Percentiles rank a stretch among this genome's conserved stretches.
phyloP scores from a whole-genome alignment of 495 filamentous ascomycete genomes.

The Talaromyces adpressus region DNA sequence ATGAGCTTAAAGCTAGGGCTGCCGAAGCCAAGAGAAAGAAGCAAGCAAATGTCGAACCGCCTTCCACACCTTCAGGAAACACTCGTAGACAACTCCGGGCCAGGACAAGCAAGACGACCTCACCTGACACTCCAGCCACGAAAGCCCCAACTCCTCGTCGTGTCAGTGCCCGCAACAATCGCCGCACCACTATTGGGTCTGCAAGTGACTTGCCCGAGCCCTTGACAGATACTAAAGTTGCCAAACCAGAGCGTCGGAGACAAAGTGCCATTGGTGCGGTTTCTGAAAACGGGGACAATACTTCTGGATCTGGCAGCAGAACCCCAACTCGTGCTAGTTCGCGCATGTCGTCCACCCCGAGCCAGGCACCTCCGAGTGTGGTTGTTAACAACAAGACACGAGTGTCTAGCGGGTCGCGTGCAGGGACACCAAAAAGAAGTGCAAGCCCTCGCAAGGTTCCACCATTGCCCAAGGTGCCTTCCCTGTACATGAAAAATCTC shows the following conservation, averaged over 20 bases:
- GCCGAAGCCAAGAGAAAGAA: slow-evolving; percentile 55
- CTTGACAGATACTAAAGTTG: slow-evolving; percentile 20
- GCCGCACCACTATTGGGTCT: slow-evolving; percentile 62
- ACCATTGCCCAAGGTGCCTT: slow-evolving; percentile 38
- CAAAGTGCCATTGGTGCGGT: slow-evolving; percentile 24
- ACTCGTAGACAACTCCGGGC: slow-evolving; percentile 66
- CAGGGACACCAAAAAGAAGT: slow-evolving; percentile 38
- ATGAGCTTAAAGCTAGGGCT: slow-evolving; percentile 67
- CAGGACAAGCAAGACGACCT: slow-evolving; percentile 53
- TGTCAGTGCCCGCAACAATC: slow-evolving; percentile 38
- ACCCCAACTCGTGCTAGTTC: slow-evolving; percentile 14
- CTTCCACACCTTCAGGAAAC: slow-evolving; percentile 25
- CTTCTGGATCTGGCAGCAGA: slow-evolving; percentile 13
- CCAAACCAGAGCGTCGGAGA: slow-evolving; percentile 26
- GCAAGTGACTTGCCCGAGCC: slow-evolving; percentile 34
- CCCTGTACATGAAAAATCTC: slow-evolving; percentile 8
- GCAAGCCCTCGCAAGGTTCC: slow-evolving; percentile 36
- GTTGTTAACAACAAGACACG: slow-evolving; percentile 38
- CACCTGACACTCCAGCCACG: slow-evolving; percentile 32
- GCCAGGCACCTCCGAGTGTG: slow-evolving; percentile 12
- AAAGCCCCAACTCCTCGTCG: slow-evolving; percentile 42
- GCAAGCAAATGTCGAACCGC: slow-evolving; percentile 36
- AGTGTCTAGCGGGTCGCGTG: slow-evolving; percentile 30
- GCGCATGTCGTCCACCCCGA: slow-evolving; percentile 18
- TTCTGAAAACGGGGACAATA: slow-evolving; percentile 7